Base-by-base conservation (phyloP, 106 monocot species). In the Dioscorea alata region DNA sequence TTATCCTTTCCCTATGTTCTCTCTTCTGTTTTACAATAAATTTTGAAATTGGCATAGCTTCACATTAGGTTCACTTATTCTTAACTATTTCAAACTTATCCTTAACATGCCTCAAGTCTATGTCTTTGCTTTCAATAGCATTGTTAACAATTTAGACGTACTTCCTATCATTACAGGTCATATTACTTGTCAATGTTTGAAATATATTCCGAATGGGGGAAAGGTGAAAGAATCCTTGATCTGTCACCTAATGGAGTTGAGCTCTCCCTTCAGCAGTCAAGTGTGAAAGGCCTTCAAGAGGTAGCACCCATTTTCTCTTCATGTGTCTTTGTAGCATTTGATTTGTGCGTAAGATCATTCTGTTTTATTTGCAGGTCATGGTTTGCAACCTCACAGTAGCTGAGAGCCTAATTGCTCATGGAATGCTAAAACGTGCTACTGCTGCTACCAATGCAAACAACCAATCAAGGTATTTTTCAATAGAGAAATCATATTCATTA, bases 171-270 rank as follows among this genome's bases (percentile, higher is more conserved):
- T 22, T 69, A 19, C 81, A 94, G 94, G 68, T 73, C 73, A 58
- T 87, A 81, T 81, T 85, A 76, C 72, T 31, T 94, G 19, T 90
- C 94, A 25, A 87, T 94, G 84, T 84, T 94, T 72, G 94, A 94
- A 71, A 94, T 94, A 74, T 74, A 80, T 70, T 94, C 88, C 59
- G 86, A 82, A 68, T 67, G 80, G 62, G 90, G 90, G 16, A 94
- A 82, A 72, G 84, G 82, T 59, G 94, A 94, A 63, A 84, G 68
- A 56, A 82, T 94, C 23, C 57, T 87, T 73, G 94, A 94, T 78
- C 65, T 94, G 52, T 83, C 74, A 12, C 58, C 77, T 63, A 66
- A 71, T 69, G 74, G 59, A 34, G 49, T 23, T 6, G 89, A 93
- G 19, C 17, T 83, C 15, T 63, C 75, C 22, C 65, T 87, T 49